These are phyloP conservation scores for Myxozyma kluyveri DNA, from an alignment of 805 yeast genomes.

Conservation along the genomic window DNA sequence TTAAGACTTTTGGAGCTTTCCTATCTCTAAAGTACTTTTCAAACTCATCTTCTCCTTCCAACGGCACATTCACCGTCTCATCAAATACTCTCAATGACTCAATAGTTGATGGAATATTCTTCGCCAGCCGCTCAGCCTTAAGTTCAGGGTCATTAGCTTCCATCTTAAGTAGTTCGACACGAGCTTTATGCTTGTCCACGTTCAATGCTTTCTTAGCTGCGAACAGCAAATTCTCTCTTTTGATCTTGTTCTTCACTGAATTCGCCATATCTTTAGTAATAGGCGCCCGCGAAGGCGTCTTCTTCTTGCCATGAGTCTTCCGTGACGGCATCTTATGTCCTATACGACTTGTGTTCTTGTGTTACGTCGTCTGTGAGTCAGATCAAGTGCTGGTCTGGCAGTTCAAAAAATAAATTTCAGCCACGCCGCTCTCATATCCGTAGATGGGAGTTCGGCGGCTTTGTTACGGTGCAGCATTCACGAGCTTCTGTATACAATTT, in stretches of 20 bases:
- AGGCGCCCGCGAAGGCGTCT: conserved; percentile 13
- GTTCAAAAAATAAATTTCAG: no score
- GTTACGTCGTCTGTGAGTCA: no score
- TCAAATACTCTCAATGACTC: conserved; percentile 83
- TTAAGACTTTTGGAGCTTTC: conserved; percentile 75
- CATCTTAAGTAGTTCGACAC: conserved; percentile 82
- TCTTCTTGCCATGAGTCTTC: conserved; percentile 13
- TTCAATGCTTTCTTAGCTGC: conserved; percentile 38
- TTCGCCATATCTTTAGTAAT: conserved; percentile 11
- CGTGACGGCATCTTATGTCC: conserved; percentile 18
- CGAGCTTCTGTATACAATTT: no score
- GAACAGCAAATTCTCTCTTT: conserved; percentile 23
- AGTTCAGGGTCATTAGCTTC: conserved; percentile 81
- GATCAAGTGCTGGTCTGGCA: no score
- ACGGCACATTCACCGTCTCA: conserved; percentile 61
- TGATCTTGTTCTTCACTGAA: conserved; percentile 23
- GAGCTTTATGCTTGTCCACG: conserved; percentile 69
- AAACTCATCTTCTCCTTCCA: conserved; percentile 53
- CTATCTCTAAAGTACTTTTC: conserved; percentile 52
- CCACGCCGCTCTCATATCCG: no score
- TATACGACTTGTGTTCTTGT: no score
- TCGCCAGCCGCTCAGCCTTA: conserved; percentile 72
- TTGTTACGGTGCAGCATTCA: no score
- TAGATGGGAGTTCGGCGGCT: no score
- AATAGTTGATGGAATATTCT: conserved; percentile 76